Evolutionary conservation across 2,329 filamentous ascomycete genomes (phyloP), one percentile per base, ranked within the genome.

Genomic region (Aspergillus sp.): DNA sequence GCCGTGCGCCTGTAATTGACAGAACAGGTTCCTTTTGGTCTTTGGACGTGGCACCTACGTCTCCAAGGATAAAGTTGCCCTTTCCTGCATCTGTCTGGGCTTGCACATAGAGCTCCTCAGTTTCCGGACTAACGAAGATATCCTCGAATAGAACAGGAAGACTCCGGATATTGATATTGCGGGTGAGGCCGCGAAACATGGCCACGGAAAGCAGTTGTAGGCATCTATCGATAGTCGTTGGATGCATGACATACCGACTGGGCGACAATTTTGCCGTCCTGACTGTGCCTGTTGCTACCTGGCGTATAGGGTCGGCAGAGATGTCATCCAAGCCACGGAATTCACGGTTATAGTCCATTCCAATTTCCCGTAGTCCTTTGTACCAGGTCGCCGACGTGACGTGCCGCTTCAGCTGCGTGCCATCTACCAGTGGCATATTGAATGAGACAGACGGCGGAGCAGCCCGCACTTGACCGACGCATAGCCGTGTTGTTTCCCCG

Each of bases 311-410:
- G 19, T 59, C 43, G n/a, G 58, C 61, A 1, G 57, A 47, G 21
- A 64, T 59, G 21, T 50, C 23, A 2, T 45, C 14, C 2, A 66
- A 39, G 1, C 64, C 64, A 23, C 49, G 55, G 12, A 66, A 66
- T 3, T 25, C 12, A 0, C 40, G 39, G 1, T 58, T 53, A 45
- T 62, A 66, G 4, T 45, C 14, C 21, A 66, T 35, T 12, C 64
- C 64, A 2, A 15, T 17, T 6, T 43, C 52, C 1, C 39, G 17
- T 3, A 65, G 7, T 0, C 39, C 35, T 1, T 46, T 17, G 21
- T 63, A 66, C 59, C 60, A 60, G 4, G 19, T 17, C 0, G 35
- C 21, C 0, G 57, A 46, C 1, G 12, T 7, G 3, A 62, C 54
- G 3, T 6, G 9, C 11, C 60, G 27, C 6, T 25, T 25, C 1